A percentile compares a stretch with the other conserved stretches of the same genome.
Evolutionary conservation across 2,329 filamentous ascomycete species (phyloP).

Genomic region (Aureobasidium sp.): DNA sequence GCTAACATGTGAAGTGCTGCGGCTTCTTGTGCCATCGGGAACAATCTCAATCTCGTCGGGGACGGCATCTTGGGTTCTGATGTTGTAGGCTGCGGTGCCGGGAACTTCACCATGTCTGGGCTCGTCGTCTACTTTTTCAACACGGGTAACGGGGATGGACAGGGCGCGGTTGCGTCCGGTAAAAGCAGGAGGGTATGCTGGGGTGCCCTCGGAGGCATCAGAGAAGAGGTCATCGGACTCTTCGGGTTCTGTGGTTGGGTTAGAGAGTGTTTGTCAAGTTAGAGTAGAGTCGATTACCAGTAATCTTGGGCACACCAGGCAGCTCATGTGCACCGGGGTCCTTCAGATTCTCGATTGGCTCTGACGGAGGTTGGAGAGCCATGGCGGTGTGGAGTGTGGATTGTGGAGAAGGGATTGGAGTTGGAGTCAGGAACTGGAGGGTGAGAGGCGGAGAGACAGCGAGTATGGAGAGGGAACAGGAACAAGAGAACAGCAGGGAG

Average conservation of each 20-base stretch:
- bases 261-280: not conserved
- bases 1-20: slow-evolving; percentile 30
- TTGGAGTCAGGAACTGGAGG: not conserved
- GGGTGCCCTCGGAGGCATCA: slow-evolving; percentile 52
- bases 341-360: slow-evolving; percentile 17
- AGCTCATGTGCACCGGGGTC: slow-evolving; percentile 25
- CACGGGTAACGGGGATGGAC: slow-evolving; percentile 50
- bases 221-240: slow-evolving; percentile 55
- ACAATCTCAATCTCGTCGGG: slow-evolving; percentile 57
- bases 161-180: slow-evolving; percentile 5
- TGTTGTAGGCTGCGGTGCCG: slow-evolving; percentile 52
- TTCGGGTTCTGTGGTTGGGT: slow-evolving; percentile 16
- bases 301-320: slow-evolving; percentile 14
- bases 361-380: slow-evolving; percentile 19
- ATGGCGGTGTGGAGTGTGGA: not conserved
- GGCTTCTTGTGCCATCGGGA: slow-evolving; percentile 34
- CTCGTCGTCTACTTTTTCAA: slow-evolving; percentile 53
- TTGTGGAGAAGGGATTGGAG: not conserved
- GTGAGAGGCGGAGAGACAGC: not conserved
- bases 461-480: not conserved
- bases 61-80: slow-evolving; percentile 50
- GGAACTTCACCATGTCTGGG: slow-evolving; percentile 54
- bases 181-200: slow-evolving; percentile 37
- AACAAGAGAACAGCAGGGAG: not conserved
- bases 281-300: not conserved